Evolutionary conservation across 768 basidiomycete species (phyloP), one percentile per base, ranked within the genome.

Genomic region (Melanogaster broomeanus): DNA sequence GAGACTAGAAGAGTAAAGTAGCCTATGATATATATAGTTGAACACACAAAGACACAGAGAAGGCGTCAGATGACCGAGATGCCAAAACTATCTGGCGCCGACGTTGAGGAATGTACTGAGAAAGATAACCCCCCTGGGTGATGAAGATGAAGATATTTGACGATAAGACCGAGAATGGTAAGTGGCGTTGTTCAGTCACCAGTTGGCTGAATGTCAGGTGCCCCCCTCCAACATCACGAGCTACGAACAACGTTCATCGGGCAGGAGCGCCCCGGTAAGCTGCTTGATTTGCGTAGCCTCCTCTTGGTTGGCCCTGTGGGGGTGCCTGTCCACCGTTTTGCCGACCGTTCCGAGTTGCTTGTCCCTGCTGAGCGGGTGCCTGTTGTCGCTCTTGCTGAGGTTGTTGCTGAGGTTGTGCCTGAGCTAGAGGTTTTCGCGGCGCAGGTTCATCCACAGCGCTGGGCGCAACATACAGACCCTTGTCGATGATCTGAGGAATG

Each of bases 391-490:
- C 38, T 34, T 71, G 70, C 31, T 62, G 59, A 4, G 45, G 43
- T 11, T 56, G 62, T n/a, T 53, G 57, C 51, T 69, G 67, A 54
- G 69, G 67, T 59, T 74, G 75, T 39, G 66, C 65, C 44, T 67
- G 69, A 58, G 61, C 60, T 42, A 62, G 60, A 16, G 66, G 58
- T 34, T 70, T 73, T 51, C 75, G 74, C 51, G 78, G 79, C 42
- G 77, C 75, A 11, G 74, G 65, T 44, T 79, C 77, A 35, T 74
- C 71, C 7, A 56, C 45, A 2, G 75, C 68, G 45, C 77, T 74
- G 1, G 94, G 96, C 9, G 94, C 88, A 49, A 99, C 96, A 71
- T 99, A 98, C 51, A 99, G 74, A 5, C 85, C 85, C 58, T 88
- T 87, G 68, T 98, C 97, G 63, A 99, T 98, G 24, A 66, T 77